Percentiles rank a stretch among this genome's conserved stretches.
phyloP scores from a whole-genome alignment of 139 green algal species.

The Closterium sp. region DNA sequence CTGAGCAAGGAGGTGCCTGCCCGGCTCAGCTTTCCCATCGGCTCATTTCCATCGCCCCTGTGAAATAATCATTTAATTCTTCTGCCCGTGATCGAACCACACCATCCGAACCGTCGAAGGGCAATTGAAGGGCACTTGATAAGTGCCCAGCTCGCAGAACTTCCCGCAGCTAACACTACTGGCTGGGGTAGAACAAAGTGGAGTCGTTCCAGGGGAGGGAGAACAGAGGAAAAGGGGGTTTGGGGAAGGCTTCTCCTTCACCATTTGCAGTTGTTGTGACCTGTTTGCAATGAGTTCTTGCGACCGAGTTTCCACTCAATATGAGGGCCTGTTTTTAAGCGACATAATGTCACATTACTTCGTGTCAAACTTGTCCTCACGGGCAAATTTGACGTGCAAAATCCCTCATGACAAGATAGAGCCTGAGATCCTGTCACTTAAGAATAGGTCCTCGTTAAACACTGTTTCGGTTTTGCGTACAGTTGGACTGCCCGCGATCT shows the following conservation, averaged over 20 bases:
- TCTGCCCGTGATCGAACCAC: neutral
- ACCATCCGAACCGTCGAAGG: neutral
- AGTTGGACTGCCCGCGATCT: no score
- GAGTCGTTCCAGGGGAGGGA: neutral
- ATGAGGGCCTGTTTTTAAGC: no score
- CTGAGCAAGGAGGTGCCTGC: neutral
- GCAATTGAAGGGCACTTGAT: neutral
- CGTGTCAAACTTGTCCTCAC: neutral
- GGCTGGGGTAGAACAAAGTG: neutral
- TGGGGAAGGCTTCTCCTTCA: neutral
- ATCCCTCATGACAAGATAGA: no score
- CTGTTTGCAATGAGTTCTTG: no score
- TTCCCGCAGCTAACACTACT: no score
- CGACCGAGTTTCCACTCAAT: no score
- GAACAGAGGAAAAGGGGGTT: neutral
- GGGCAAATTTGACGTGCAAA: no score
- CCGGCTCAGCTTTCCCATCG: neutral
- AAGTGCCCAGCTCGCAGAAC: no score
- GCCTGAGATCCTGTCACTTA: no score
- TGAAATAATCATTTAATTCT: neutral
- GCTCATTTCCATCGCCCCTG: neutral
- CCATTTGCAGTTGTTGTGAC: neutral
- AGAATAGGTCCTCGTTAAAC: neutral
- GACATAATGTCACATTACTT: no score
- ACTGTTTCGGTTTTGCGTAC: neutral